phyloP scores from a whole-genome alignment of 768 basidiomycete genomes.

The Porphyrellus cyaneotinctus region DNA sequence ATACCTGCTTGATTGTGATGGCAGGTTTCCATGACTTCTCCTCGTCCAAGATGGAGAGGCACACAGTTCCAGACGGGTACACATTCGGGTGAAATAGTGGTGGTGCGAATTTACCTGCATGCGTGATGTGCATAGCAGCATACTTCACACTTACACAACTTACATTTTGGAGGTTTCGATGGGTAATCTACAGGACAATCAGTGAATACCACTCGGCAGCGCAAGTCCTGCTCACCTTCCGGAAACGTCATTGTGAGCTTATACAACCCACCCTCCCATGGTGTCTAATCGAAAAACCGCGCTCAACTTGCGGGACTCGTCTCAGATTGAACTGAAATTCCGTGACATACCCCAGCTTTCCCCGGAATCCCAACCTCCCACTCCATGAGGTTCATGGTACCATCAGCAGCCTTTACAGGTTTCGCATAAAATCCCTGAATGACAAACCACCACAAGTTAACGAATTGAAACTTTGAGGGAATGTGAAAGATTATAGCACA shows the following conservation, averaged over 20 bases:
- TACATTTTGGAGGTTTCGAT: slow-evolving; percentile 93
- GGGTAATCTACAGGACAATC: slow-evolving; percentile 66
- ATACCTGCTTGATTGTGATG: slow-evolving; percentile 96
- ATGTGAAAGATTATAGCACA: neutral
- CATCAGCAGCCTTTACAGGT: slow-evolving; percentile 85
- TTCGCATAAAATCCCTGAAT: slow-evolving; percentile 94
- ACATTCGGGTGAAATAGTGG: slow-evolving; percentile 98
- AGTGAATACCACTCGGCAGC: neutral
- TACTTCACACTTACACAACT: slow-evolving; percentile 23
- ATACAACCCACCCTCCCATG: slow-evolving; percentile 96
- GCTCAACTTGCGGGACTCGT: slow-evolving; percentile 11
- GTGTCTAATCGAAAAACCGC: slow-evolving; percentile 54
- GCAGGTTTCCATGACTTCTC: slow-evolving; percentile 99
- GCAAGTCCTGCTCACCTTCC: slow-evolving; percentile 58
- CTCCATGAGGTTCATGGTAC: slow-evolving; percentile 93
- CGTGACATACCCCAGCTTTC: slow-evolving; percentile 69
- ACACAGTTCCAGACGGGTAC: slow-evolving; percentile 97
- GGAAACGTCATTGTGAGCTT: slow-evolving; percentile 94
- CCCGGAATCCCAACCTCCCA: slow-evolving; percentile 99
- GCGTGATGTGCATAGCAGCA: slow-evolving; percentile 6
- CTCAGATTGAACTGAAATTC: slow-evolving; percentile 1
- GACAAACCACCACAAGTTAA: slow-evolving; percentile 7
- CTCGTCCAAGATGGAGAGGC: slow-evolving; percentile 95
- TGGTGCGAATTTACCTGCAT: slow-evolving; percentile 90
- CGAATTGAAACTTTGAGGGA: too few relatives aligned